Conservation (phyloP, 371 early-diverging fungal genomes). For the Rhizomucor pusillus region DNA sequence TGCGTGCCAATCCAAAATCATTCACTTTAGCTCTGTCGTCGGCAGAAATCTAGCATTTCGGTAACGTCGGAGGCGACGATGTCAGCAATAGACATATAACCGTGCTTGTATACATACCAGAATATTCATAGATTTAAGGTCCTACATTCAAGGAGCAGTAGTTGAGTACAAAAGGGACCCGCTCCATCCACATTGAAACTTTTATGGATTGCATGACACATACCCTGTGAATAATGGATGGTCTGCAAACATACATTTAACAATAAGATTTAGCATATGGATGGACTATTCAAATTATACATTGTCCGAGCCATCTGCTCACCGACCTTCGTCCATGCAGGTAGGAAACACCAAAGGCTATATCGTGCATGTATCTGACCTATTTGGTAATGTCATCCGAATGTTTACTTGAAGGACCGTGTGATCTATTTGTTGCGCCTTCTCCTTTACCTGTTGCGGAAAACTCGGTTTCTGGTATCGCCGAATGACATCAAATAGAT, state of each 20-base stretch:
- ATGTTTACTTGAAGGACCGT: too few relatives aligned
- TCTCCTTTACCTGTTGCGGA: slow-evolving; percentile 46
- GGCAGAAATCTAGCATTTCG: slow-evolving; percentile 43
- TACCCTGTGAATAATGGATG: slow-evolving; percentile 48
- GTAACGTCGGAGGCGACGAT: neutral
- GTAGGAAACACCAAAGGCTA: slow-evolving; percentile 73
- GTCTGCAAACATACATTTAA: slow-evolving; percentile 11
- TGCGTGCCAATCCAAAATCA: slow-evolving; percentile 80
- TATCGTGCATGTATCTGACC: slow-evolving; percentile 82
- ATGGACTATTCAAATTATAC: too few relatives aligned
- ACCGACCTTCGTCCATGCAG: slow-evolving; percentile 53
- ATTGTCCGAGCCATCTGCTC: too few relatives aligned
- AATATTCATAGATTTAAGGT: slow-evolving; percentile 87
- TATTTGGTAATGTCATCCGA: slow-evolving; percentile 9
- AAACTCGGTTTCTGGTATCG: slow-evolving; percentile 61
- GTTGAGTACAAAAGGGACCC: neutral
- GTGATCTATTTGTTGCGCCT: neutral
- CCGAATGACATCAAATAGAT: slow-evolving; percentile 75
- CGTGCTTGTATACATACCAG: slow-evolving; percentile 35
- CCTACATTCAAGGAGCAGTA: slow-evolving; percentile 22
- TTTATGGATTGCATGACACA: too few relatives aligned
- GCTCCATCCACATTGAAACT: neutral
- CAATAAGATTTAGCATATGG: slow-evolving; percentile 1
- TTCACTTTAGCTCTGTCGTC: slow-evolving; percentile 76
- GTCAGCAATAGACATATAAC: neutral